Evolutionary conservation across 2,329 filamentous ascomycete species (phyloP).

Genomic region (Karstenula rhodostoma): DNA sequence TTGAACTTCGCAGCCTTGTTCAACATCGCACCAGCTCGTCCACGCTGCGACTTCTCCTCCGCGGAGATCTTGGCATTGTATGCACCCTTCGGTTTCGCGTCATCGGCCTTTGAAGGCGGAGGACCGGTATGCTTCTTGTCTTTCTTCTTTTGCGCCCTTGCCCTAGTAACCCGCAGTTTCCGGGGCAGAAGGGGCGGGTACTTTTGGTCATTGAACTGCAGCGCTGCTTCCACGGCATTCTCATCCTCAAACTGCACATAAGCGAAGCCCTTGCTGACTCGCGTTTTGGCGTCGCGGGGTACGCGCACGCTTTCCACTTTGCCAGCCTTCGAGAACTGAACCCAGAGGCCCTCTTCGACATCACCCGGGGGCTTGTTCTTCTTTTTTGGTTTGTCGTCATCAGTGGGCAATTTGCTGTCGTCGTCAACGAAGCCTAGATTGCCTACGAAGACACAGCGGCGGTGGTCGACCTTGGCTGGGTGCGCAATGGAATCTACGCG

Average conservation of each 20-base stretch:
- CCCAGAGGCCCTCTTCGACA: slow-evolving; percentile 92
- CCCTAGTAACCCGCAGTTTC: slow-evolving; percentile 82
- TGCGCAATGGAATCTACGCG: slow-evolving; percentile 92
- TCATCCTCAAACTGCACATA: slow-evolving; percentile 94
- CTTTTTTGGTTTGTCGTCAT: slow-evolving; percentile 73
- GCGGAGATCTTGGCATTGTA: slow-evolving; percentile 76
- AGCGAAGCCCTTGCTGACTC: slow-evolving; percentile 95
- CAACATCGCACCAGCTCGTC: slow-evolving; percentile 77
- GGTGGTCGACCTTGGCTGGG: slow-evolving; percentile 81
- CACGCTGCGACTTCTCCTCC: slow-evolving; percentile 73
- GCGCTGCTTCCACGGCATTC: slow-evolving; percentile 88
- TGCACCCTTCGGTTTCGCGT: slow-evolving; percentile 50
- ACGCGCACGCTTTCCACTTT: slow-evolving; percentile 93
- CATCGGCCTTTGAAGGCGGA: slow-evolving; percentile 23
- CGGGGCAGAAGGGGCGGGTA: slow-evolving; percentile 95
- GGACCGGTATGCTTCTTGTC: slow-evolving; percentile 34
- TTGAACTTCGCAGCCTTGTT: slow-evolving; percentile 72
- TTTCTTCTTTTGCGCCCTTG: slow-evolving; percentile 69
- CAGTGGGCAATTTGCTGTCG: slow-evolving; percentile 72
- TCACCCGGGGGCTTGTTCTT: slow-evolving; percentile 78
- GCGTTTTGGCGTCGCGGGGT: slow-evolving; percentile 84
- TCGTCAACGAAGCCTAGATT: slow-evolving; percentile 97
- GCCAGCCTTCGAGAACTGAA: slow-evolving; percentile 77
- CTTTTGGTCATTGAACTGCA: slow-evolving; percentile 87
- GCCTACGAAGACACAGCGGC: slow-evolving; percentile 93